Evolutionary conservation across 23 red algal genomes (phyloP), one percentile per base, ranked within the genome.

Genomic region (Cyanidioschyzon merolae): DNA sequence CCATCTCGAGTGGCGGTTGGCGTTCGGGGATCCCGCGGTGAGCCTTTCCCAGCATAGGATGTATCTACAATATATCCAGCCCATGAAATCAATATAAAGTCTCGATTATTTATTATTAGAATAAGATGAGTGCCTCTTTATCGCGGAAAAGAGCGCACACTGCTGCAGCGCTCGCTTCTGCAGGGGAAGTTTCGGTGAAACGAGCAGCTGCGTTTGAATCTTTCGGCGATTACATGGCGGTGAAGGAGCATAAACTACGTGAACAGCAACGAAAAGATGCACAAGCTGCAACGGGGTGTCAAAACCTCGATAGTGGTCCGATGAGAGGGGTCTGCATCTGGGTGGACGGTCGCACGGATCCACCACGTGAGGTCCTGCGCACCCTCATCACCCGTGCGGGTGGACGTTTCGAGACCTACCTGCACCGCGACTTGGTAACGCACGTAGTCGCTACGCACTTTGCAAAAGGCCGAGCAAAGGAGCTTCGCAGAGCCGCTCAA

Each of bases 321-420:
- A 59, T 81, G 40, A 0, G 39, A 39, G 41, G 41, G 34, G 78
- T 81, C 0, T 71, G 58, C 7, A n/a, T 81, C 25, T 81, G 78
- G 78, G 78, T 81, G 18, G 78, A 81, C 30, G 78, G 78, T 0
- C 40, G 68, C 36, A 81, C 78, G 0, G 37, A 71, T 24, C 78
- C 78, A 15, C 40, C 37, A 3, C 39, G 78, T 59, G 78, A 81
- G 39, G 78, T 39, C 2, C 35, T 81, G 0, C 1, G 41, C 35
- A 2, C 40, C 21, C 16, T 81, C n/a, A 30, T 81, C 2, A 58
- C 58, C 18, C 68, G 39, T 39, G 78, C 58, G 18, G 78, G 78
- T 2, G 78, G 78, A 0, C 40, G 68, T 34, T 81, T 81, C 59
- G 78, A 81, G 41, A 81, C 78, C 7, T 81, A 81, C 32, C 59